Conservation (phyloP, 257 asterid genomes). For the Oldenlandia corymbosa region DNA sequence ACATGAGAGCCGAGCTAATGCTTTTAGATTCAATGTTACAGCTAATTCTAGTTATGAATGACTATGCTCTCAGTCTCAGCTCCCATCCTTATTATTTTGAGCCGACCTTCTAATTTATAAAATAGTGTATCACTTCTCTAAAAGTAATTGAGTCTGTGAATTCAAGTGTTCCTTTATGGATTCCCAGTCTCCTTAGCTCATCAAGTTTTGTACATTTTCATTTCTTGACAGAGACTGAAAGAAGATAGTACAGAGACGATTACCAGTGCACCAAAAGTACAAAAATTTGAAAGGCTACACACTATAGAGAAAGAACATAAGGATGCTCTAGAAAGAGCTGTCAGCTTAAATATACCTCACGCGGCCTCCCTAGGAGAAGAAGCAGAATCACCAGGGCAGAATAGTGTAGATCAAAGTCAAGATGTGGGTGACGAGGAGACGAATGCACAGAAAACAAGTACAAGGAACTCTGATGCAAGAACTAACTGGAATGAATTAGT, state of each 20-base stretch:
- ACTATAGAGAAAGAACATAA: constrained; percentile 84
- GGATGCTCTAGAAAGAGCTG: constrained; percentile 87
- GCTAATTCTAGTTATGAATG: too few relatives aligned
- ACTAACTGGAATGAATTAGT: constrained; percentile 72
- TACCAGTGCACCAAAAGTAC: constrained; percentile 60
- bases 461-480: constrained; percentile 25
- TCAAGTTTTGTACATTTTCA: not conserved
- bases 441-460: constrained; percentile 13
- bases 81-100: too few relatives aligned
- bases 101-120: too few relatives aligned
- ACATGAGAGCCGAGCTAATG: not conserved
- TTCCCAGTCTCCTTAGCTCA: constrained; percentile 5
- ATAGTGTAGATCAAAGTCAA: constrained; percentile 18
- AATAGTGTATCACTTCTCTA: too few relatives aligned
- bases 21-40: too few relatives aligned
- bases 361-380: constrained; percentile 39
- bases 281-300: constrained; percentile 51
- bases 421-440: constrained; percentile 9
- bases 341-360: constrained; percentile 80
- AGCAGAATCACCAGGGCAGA: constrained; percentile 29
- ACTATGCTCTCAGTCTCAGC: too few relatives aligned
- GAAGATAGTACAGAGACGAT: constrained; percentile 34
- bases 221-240: constrained; percentile 43
- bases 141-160: not conserved
- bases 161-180: not conserved